Base-by-base conservation (phyloP, 441 rosid species). In the Aleurites moluccanus region DNA sequence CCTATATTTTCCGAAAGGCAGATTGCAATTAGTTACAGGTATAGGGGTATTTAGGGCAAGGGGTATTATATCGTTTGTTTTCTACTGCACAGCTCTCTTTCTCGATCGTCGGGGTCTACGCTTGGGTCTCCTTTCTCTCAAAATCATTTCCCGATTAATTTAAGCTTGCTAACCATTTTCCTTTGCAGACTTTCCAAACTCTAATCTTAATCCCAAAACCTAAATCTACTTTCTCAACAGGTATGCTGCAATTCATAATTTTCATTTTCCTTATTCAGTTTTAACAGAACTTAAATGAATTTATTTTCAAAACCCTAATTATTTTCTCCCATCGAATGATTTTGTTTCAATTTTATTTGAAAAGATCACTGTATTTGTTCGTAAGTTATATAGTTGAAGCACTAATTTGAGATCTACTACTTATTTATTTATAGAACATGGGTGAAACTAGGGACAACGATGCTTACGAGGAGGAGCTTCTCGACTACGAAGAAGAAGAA, bases 381-480 rank as follows among this genome's bases (percentile, higher is more conserved):
- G 16, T 11, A 55, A 1, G 56, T 75, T 28, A 64, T 11, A 1
- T 2, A 7, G 28, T 21, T 15, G 44, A 33, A 20, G 7, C 53
- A 25, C 6, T 73, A 57, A 27, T 23, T 56, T 25, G 49, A 64
- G 81, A 67, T 83, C 69, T 78, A 69, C 27, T 57, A 16, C 33
- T 70, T 60, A 10, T 67, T 67, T 64, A 53, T 47, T 28, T 57
- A 45, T 60, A 45, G 82, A 74, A 53, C 75, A 96, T 96, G 98
- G 99, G 90, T 47, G 99, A 96, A 64, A 92, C 92, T 47, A 89
- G 90, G 74, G 99, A 93, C 84, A 90, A 85, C 95, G 99, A 96
- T 50, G 88, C 91, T 23, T 96, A 96, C 80, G 98, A 96, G 88
- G 99, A 96, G 78, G 99, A 96, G 97, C 99, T 96, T 66, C 85